A percentile compares a stretch with the other conserved stretches of the same genome.
phyloP scores from a whole-genome alignment of 2,329 filamentous ascomycete genomes.

The Bipolaris zeicola region DNA sequence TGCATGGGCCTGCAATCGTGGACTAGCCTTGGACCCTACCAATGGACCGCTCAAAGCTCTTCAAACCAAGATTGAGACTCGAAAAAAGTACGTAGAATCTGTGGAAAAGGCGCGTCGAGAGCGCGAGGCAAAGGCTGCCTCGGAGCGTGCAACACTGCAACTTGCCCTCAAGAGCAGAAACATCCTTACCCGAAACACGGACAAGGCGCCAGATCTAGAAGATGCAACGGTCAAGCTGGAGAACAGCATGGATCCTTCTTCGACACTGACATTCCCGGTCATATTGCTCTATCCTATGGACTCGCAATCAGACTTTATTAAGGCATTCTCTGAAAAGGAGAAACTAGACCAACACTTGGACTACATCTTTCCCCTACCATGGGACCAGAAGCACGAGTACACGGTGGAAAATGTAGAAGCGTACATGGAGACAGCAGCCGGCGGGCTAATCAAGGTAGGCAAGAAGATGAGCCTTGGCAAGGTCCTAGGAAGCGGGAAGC shows the following conservation, averaged over 20 bases:
- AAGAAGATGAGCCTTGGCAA: conserved; percentile 80
- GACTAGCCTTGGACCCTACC: conserved; percentile 70
- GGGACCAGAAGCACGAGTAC: conserved; percentile 77
- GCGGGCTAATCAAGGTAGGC: conserved; percentile 86
- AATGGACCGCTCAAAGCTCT: conserved; percentile 72
- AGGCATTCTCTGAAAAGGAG: conserved; percentile 80
- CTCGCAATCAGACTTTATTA: conserved; percentile 87
- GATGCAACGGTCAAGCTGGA: conserved; percentile 75
- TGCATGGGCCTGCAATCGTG: conserved; percentile 75
- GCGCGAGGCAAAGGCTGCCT: conserved; percentile 60
- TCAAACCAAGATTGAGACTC: conserved; percentile 65
- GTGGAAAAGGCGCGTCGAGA: conserved; percentile 63
- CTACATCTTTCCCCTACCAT: conserved; percentile 87
- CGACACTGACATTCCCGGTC: conserved; percentile 74
- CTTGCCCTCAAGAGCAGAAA: conserved; percentile 68
- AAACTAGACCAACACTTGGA: conserved; percentile 75
- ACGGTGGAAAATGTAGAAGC: conserved; percentile 72
- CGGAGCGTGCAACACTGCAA: conserved; percentile 60
- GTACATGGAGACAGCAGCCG: conserved; percentile 81
- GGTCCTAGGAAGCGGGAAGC: conserved; percentile 74
- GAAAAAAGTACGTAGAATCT: conserved; percentile 62
- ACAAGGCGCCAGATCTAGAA: conserved; percentile 81
- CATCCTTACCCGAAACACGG: conserved; percentile 70
- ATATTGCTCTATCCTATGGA: conserved; percentile 85
- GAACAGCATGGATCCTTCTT: conserved; percentile 74